Evolutionary conservation across 2,329 filamentous ascomycete species (phyloP).

Genomic region (Fusarium sp.): DNA sequence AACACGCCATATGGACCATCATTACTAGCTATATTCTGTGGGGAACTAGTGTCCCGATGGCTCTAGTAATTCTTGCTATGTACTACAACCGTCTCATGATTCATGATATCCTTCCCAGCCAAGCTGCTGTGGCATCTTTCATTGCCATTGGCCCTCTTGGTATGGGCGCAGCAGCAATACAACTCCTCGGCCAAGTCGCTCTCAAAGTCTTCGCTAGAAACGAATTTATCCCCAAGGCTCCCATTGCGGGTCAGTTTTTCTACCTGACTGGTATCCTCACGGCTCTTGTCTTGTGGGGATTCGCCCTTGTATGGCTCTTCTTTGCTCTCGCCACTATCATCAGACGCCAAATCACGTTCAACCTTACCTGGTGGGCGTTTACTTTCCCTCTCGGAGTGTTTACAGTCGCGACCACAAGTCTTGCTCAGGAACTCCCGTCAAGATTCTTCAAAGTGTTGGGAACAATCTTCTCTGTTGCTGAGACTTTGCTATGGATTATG

Average conservation of each 20-base stretch:
- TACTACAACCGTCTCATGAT: slow-evolving; percentile 72
- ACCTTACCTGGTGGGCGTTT: slow-evolving; percentile 56
- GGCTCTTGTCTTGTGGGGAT: slow-evolving; percentile 52
- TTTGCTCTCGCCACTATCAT: slow-evolving; percentile 50
- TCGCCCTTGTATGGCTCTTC: slow-evolving; percentile 51
- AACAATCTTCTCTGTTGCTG: slow-evolving; percentile 35
- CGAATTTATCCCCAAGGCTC: slow-evolving; percentile 54
- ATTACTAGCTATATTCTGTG: slow-evolving; percentile 71
- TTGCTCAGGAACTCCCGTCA: slow-evolving; percentile 50
- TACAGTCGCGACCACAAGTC: slow-evolving; percentile 46
- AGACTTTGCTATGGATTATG: slow-evolving; percentile 38
- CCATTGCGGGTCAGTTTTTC: slow-evolving; percentile 64
- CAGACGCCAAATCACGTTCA: slow-evolving; percentile 51
- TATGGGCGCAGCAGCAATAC: slow-evolving; percentile 68
- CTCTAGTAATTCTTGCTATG: slow-evolving; percentile 68
- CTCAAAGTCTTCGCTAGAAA: slow-evolving; percentile 49
- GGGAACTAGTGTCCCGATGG: slow-evolving; percentile 66
- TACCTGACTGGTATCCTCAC: slow-evolving; percentile 64
- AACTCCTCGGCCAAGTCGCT: slow-evolving; percentile 58
- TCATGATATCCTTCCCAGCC: slow-evolving; percentile 69
- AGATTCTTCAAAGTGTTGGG: slow-evolving; percentile 50
- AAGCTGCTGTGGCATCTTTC: slow-evolving; percentile 72
- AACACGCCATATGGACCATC: slow-evolving; percentile 67
- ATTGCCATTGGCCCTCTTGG: slow-evolving; percentile 73
- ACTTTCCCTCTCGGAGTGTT: slow-evolving; percentile 55